A percentile compares a stretch with the other conserved stretches of the same genome.
These are phyloP conservation scores for Colletotrichum sp. DNA, from an alignment of 2,329 filamentous ascomycete genomes.

Conservation along the genomic window DNA sequence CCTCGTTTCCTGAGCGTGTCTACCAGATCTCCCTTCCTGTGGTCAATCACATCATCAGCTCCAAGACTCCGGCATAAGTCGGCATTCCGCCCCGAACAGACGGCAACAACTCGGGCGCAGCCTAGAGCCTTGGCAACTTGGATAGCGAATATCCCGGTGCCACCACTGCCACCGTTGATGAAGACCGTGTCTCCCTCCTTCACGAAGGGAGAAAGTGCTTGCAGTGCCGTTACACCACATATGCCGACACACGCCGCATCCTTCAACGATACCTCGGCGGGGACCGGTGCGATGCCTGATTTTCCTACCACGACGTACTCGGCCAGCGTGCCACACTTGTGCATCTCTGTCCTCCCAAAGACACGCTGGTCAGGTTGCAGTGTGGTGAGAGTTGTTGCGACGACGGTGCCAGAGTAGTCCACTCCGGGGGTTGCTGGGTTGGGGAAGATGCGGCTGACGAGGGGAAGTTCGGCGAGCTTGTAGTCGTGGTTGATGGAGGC, in stretches of 20 bases:
- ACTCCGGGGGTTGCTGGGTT: constrained; percentile 50
- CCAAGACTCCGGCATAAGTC: constrained; percentile 36
- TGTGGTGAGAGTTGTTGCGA: constrained; percentile 27
- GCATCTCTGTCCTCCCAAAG: constrained; percentile 38
- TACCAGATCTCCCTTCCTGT: constrained; percentile 24
- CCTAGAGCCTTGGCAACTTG: constrained; percentile 39
- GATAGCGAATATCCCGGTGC: constrained; percentile 38
- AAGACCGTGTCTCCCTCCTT: constrained; percentile 46
- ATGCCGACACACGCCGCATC: constrained; percentile 27
- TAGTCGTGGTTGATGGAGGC: constrained; percentile 54
- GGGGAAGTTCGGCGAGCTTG: constrained; percentile 43
- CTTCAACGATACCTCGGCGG: constrained; percentile 31
- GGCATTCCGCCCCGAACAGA: constrained; percentile 36
- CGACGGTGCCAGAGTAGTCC: constrained; percentile 57
- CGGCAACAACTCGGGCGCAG: constrained; percentile 32
- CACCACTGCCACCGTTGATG: constrained; percentile 49
- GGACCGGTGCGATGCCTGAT: constrained; percentile 40
- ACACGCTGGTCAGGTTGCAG: constrained; percentile 45
- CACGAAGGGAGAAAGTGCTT: constrained; percentile 28
- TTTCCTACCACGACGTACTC: constrained; percentile 43
- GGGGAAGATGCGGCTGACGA: constrained; percentile 35
- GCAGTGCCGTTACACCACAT: constrained; percentile 25
- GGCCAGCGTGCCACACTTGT: constrained; percentile 42
- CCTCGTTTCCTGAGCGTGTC: constrained; percentile 16
- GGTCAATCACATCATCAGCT: constrained; percentile 41